phyloP scores from a whole-genome alignment of 2,329 filamentous ascomycete genomes.

The Dactylellina cionopaga region DNA sequence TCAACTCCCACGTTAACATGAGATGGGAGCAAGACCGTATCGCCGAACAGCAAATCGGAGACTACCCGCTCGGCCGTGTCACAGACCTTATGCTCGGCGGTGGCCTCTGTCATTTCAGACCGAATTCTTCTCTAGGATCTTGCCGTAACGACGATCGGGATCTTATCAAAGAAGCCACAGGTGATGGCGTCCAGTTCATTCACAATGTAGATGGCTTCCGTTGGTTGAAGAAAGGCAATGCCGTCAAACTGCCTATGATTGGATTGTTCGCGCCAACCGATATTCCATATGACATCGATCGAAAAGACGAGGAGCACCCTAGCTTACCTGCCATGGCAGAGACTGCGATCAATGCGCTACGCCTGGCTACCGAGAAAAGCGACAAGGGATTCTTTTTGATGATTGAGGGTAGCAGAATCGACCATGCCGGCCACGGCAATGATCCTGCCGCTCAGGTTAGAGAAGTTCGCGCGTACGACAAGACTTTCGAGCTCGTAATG shows the following conservation, averaged over 20 bases:
- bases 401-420: constrained; percentile 96
- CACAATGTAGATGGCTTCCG: constrained; percentile 79
- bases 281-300: constrained; percentile 93
- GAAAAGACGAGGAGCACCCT: constrained; percentile 82
- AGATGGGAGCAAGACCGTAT: constrained; percentile 88
- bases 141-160: constrained; percentile 84
- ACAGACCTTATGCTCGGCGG: constrained; percentile 94
- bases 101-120: constrained; percentile 90
- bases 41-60: constrained; percentile 88
- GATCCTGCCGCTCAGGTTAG: constrained; percentile 85
- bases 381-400: constrained; percentile 98
- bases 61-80: constrained; percentile 83
- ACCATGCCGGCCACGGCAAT: constrained; percentile 89
- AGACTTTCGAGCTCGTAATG: constrained; percentile 80
- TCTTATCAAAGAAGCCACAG: constrained; percentile 75
- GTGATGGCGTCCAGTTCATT: constrained; percentile 82
- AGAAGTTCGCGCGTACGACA: constrained; percentile 95
- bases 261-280: constrained; percentile 85
- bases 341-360: constrained; percentile 81
- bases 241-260: constrained; percentile 79
- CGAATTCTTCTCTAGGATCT: constrained; percentile 81
- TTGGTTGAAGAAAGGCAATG: constrained; percentile 72
- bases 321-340: constrained; percentile 90
- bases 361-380: constrained; percentile 80
- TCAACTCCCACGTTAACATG: constrained; percentile 84